Evolutionary conservation across 371 early-diverging fungal genomes (phyloP).

Genomic region (Dichotomocladium elegans): DNA sequence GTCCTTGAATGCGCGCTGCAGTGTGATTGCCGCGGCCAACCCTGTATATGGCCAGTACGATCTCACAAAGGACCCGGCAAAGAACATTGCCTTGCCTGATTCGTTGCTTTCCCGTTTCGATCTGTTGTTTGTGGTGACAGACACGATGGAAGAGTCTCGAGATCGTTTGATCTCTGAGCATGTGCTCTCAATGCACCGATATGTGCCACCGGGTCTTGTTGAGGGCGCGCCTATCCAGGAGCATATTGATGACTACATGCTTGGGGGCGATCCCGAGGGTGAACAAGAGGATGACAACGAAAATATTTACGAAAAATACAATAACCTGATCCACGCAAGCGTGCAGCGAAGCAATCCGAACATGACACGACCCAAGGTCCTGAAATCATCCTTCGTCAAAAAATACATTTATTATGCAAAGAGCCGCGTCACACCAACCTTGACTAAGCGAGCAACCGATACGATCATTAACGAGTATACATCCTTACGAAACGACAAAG

Average conservation of each 20-base stretch:
- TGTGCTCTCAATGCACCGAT: constrained; percentile 91
- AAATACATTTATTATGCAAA: constrained; percentile 88
- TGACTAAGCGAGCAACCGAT: constrained; percentile 73
- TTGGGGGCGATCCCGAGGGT: constrained; percentile 39
- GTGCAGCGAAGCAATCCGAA: constrained; percentile 21
- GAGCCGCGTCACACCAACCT: constrained; percentile 63
- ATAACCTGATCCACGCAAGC: constrained; percentile 60
- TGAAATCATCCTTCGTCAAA: constrained; percentile 75
- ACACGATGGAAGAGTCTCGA: constrained; percentile 78
- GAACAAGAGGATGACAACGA: constrained; percentile 46
- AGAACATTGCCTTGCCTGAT: constrained; percentile 98
- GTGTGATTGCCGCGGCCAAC: constrained; percentile 99
- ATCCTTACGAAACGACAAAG: constrained; percentile 64
- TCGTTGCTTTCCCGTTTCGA: constrained; percentile 98
- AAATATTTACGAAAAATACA: constrained; percentile 80
- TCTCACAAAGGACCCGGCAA: constrained; percentile 73
- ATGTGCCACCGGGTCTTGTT: constrained; percentile 81
- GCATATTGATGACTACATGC: constrained; percentile 50
- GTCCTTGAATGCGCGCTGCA: constrained; percentile 97
- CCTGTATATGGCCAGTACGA: constrained; percentile 95
- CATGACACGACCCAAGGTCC: constrained; percentile 44
- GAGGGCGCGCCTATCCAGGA: constrained; percentile 79
- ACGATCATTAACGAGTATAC: constrained; percentile 79
- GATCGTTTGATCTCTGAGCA: constrained; percentile 91
- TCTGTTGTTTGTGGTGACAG: constrained; percentile 96